A percentile compares a stretch with the other conserved stretches of the same genome.
Conservation (phyloP, 2,329 filamentous ascomycete species). For the Aspergillus novoparasiticus region DNA sequence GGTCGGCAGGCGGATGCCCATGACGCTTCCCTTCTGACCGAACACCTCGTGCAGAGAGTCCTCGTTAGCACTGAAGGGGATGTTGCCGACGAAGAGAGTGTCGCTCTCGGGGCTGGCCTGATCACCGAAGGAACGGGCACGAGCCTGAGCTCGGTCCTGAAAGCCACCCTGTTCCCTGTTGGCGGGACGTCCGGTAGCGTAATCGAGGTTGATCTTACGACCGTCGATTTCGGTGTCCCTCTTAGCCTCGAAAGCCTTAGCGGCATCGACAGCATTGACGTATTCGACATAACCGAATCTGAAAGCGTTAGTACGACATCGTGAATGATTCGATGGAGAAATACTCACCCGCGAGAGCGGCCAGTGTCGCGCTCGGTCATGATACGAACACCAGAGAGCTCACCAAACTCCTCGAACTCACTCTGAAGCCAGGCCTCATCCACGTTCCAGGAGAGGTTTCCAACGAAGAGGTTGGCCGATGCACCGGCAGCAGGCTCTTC, state of each 20-base stretch:
- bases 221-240: slow-evolving; percentile 73
- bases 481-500: slow-evolving; percentile 36
- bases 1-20: slow-evolving; percentile 83
- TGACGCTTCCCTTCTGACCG: slow-evolving; percentile 68
- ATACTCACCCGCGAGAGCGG: slow-evolving; percentile 74
- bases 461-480: slow-evolving; percentile 75
- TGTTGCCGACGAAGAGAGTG: slow-evolving; percentile 89
- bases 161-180: slow-evolving; percentile 58
- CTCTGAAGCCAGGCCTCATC: slow-evolving; percentile 79
- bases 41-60: slow-evolving; percentile 75
- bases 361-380: slow-evolving; percentile 80
- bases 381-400: slow-evolving; percentile 72
- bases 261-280: slow-evolving; percentile 65
- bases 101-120: slow-evolving; percentile 76
- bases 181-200: slow-evolving; percentile 67
- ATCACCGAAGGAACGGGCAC: slow-evolving; percentile 69
- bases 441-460: slow-evolving; percentile 87
- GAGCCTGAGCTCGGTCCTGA: slow-evolving; percentile 60
- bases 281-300: slow-evolving; percentile 93
- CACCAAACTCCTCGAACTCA: slow-evolving; percentile 79
- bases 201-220: slow-evolving; percentile 77
- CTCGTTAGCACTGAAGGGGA: slow-evolving; percentile 81
- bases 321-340: not conserved
- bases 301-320: slow-evolving; percentile 12
- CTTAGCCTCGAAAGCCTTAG: slow-evolving; percentile 74